Base-by-base conservation (phyloP, 2,329 filamentous ascomycete genomes). In the Hypoxylon sp. region DNA sequence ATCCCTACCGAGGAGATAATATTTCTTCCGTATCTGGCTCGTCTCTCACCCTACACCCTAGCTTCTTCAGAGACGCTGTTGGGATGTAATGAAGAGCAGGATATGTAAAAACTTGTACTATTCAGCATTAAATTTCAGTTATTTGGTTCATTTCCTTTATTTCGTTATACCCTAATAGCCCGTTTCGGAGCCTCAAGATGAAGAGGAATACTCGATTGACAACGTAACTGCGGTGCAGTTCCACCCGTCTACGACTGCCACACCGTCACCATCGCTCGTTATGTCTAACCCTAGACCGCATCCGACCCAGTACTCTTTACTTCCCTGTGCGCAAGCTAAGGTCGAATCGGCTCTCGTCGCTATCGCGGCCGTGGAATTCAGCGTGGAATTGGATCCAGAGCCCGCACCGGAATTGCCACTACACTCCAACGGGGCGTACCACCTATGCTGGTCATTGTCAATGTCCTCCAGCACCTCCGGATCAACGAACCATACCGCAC, bases 241-340 rank as follows among this genome's bases (percentile, higher is more conserved):
- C 59, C 71, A 70, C 39, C 70, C 69, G 16, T 72, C 70, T 27
- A 74, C 70, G 23, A 73, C 74, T 39, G 75, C 75, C n/a, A 21
- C 61, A 8, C 59, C 71, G 4, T 65, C 71, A 25, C 64, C 66
- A 27, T 73, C 63, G 25, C 70, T 74, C 29, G 65, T 70, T 53
- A 77, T 70, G 30, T 73, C 73, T 21, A 78, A 53, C 37, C 73
- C 73, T 51, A 78, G 11, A 23, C 76, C 76, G 46, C 75, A 78
- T 0, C 73, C 74, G 8, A 76, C 62, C 75, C 75, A 78, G 46
- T 70, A 63, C 41, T 39, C 62, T 63, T 71, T 72, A 2, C 23
- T 62, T 14, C 69, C 67, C 19, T 70, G 68, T 11, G 43, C 50
- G 57, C 75, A 77, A 7, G 25, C 46, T 47, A 77, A 25, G 21